Base-by-base conservation (phyloP, 495 filamentous ascomycete genomes). In the Beverwykella pulmonaria region DNA sequence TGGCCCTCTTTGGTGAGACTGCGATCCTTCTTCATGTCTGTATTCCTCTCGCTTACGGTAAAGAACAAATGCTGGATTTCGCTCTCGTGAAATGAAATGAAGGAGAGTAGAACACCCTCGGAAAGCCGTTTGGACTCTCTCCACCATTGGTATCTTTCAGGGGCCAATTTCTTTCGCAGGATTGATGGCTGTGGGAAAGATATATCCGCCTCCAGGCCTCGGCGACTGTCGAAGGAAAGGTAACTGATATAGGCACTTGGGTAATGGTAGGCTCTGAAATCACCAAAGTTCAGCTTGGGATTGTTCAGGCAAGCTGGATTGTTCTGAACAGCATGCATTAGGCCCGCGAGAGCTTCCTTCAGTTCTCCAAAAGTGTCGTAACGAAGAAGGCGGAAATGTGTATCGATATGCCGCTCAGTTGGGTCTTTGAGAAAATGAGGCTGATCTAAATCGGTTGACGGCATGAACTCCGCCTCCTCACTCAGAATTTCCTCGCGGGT, bases 341-440 rank as follows among this genome's bases (percentile, higher is more conserved):
- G 25, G 53, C 15, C 32, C 57, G 50, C 12, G 25, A 88, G 79
- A 6, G 82, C 81, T 68, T 90, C 85, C 44, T 84, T 76, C 1
- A 90, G 77, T 65, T 84, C 83, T 4, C 87, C 87, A 1, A 88
- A 73, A 0, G 82, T 87, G 71, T 91, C 87, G 74, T 89, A 86
- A 14, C 88, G 79, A 7, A 90, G 75, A 3, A 92, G 79, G 20
- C 89, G 81, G 63, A 92, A 91, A 67, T 92, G 86, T 54, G 84
- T 77, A 69, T 93, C 89, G 0, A 93, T 74, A 0, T 90, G 78
- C 0, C 89, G 83, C 1, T 74, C 74, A 12, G 88, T 77, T 7
- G 29, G 22, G 10, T 27, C 20, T 7, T 87, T 88, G 12, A 75
- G 67, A 3, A 84, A 62, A 73, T 92, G 88, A 71, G 82, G 81